Percentiles rank a stretch among this genome's conserved stretches.
These are phyloP conservation scores for Letharia columbiana DNA, from an alignment of 495 filamentous ascomycete species.

Conservation along the genomic window DNA sequence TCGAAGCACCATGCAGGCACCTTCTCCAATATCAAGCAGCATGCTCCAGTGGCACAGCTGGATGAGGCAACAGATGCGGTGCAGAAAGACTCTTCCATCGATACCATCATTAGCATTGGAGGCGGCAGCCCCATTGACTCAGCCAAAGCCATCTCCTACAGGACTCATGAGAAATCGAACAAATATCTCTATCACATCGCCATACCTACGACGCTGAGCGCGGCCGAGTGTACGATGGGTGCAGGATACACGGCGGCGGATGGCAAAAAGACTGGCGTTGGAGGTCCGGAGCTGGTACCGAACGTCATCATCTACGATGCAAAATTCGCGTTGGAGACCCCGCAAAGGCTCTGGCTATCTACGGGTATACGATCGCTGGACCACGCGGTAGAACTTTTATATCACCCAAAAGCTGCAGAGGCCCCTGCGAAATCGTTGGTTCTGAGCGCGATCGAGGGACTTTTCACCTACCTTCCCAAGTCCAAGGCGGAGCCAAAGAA, in stretches of 20 bases:
- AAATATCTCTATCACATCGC: conserved; percentile 39
- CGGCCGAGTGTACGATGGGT: conserved; percentile 38
- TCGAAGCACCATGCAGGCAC: conserved; percentile 38
- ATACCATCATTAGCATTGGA: conserved; percentile 42
- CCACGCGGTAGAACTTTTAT: conserved; percentile 42
- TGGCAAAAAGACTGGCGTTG: conserved; percentile 37
- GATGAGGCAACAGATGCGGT: conserved; percentile 38
- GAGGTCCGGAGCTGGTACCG: conserved; percentile 30
- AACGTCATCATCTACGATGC: conserved; percentile 40
- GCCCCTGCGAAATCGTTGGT: conserved; percentile 34
- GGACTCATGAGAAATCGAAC: conserved; percentile 33
- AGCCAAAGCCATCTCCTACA: conserved; percentile 39
- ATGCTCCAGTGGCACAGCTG: conserved; percentile 39
- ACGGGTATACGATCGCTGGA: conserved; percentile 42
- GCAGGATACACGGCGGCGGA: conserved; percentile 36
- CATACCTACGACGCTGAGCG: conserved; percentile 43
- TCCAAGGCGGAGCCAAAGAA: conserved; percentile 33
- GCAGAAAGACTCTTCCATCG: conserved; percentile 32
- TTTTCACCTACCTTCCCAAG: conserved; percentile 38
- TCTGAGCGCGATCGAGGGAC: conserved; percentile 31
- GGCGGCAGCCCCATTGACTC: conserved; percentile 43
- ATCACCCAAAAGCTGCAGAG: conserved; percentile 41
- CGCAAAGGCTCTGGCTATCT: conserved; percentile 33
- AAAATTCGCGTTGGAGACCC: conserved; percentile 36
- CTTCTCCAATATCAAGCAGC: conserved; percentile 38